Percentiles rank a stretch among this genome's conserved stretches.
Conservation (phyloP, 23 red algal species). For the Gracilaria gracilis region DNA sequence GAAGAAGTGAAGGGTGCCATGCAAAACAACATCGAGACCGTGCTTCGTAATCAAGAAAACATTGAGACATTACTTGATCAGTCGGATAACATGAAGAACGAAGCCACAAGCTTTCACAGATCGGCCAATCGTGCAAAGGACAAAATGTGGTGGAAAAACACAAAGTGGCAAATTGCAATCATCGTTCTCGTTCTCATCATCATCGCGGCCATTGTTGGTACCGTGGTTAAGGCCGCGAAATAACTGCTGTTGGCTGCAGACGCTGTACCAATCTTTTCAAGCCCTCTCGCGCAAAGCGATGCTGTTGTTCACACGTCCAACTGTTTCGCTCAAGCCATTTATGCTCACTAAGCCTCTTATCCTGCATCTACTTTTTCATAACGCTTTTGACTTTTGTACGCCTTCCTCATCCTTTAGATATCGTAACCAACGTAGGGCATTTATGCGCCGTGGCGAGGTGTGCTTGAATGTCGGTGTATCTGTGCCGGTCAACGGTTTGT, state of each 20-base stretch:
- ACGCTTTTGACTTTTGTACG: constrained; percentile 11
- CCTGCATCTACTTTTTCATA: background rate
- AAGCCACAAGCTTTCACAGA: constrained; percentile 84
- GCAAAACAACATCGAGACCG: constrained; percentile 87
- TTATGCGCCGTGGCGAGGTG: background rate
- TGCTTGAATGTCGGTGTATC: constrained; percentile 11
- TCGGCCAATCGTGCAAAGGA: constrained; percentile 80
- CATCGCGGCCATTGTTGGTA: constrained; percentile 64
- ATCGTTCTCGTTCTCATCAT: constrained; percentile 69
- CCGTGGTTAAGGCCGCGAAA: constrained; percentile 1
- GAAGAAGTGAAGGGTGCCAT: constrained; percentile 92
- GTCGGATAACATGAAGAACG: constrained; percentile 87
- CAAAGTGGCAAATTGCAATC: constrained; percentile 73
- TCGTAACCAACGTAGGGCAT: background rate
- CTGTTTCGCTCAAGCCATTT: constrained; percentile 2
- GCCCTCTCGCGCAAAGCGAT: background rate
- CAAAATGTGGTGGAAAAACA: constrained; percentile 92
- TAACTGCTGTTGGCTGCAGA: background rate
- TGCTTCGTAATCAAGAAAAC: constrained; percentile 85
- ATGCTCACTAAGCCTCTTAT: constrained; percentile 1
- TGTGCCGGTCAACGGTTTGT: constrained; percentile 24
- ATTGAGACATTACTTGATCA: constrained; percentile 84
- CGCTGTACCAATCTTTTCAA: background rate
- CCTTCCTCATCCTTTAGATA: background rate
- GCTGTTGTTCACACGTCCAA: background rate